phyloP scores from a whole-genome alignment of 225 moss, liverwort and hornwort species.

The Asterella californica region DNA sequence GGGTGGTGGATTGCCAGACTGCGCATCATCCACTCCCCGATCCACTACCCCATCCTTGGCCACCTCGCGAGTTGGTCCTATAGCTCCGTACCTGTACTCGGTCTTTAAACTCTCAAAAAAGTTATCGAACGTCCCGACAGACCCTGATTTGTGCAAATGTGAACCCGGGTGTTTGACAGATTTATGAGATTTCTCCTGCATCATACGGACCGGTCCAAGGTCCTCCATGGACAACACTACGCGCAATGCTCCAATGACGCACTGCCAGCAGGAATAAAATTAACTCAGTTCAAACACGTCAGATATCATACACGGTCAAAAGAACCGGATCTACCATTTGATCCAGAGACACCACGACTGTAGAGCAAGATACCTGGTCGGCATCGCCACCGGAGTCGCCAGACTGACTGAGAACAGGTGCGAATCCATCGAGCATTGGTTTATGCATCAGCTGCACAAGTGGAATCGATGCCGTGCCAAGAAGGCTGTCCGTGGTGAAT shows the following conservation, averaged over 20 bases:
- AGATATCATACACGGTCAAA: too few species aligned
- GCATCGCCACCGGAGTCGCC: neutral
- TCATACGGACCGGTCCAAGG: constrained; percentile 38
- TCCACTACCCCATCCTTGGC: neutral
- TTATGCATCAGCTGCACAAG: constrained; percentile 37
- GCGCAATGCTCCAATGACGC: constrained; percentile 37
- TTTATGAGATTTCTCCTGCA: neutral
- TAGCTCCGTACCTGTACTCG: constrained; percentile 5
- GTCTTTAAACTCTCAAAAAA: constrained; percentile 16
- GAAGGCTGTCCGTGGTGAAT: constrained; percentile 38
- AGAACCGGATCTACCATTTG: neutral
- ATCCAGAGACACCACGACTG: neutral
- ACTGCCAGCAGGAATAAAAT: constrained; percentile 16
- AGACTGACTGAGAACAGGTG: constrained; percentile 31
- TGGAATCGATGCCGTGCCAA: constrained; percentile 44
- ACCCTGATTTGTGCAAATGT: constrained; percentile 1
- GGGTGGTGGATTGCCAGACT: neutral
- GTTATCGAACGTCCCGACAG: constrained; percentile 10
- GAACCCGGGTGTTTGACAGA: neutral
- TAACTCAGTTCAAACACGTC: neutral
- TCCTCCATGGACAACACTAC: constrained; percentile 50
- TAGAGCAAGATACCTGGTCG: constrained; percentile 7
- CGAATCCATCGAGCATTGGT: constrained; percentile 36
- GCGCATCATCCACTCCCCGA: neutral
- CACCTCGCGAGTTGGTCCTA: neutral